These are phyloP conservation scores for Phytophthora pseudosyringae DNA, from an alignment of 352 stramenopile genomes.

Conservation along the genomic window DNA sequence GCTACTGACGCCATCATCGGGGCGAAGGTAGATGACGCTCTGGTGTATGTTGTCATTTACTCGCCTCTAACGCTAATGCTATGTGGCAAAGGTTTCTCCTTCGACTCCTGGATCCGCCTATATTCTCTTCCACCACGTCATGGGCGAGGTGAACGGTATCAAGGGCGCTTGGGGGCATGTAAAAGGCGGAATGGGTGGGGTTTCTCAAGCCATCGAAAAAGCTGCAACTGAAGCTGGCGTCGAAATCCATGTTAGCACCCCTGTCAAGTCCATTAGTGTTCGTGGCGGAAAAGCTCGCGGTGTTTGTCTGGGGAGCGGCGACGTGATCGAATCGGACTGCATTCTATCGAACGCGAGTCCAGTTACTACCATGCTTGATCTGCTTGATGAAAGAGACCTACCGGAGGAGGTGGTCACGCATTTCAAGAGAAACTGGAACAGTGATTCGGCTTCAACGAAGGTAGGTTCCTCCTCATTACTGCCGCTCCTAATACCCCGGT, in stretches of 20 bases:
- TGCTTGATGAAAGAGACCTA: conserved; percentile 67
- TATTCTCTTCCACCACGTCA: conserved; percentile 93
- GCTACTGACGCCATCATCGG: conserved; percentile 94
- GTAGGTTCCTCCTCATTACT: conserved; percentile 28
- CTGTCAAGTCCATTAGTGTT: conserved; percentile 72
- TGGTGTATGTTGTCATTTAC: not conserved
- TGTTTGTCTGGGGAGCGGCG: conserved; percentile 68
- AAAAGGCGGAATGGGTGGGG: conserved; percentile 87
- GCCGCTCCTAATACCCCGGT: not conserved
- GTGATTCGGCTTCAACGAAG: conserved; percentile 82
- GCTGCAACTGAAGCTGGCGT: conserved; percentile 70
- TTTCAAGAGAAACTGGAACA: conserved; percentile 84
- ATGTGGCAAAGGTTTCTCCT: conserved; percentile 59
- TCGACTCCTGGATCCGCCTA: conserved; percentile 89
- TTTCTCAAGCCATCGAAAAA: conserved; percentile 72
- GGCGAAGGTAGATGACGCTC: conserved; percentile 58
- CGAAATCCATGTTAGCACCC: conserved; percentile 72
- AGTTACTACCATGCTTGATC: conserved; percentile 81
- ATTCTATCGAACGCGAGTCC: conserved; percentile 89
- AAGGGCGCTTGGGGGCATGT: conserved; percentile 92
- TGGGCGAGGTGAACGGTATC: conserved; percentile 90
- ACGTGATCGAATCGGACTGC: conserved; percentile 53
- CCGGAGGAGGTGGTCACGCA: conserved; percentile 66
- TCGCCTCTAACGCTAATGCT: not conserved
- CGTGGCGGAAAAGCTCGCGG: conserved; percentile 51